Evolutionary conservation across 208 protist genomes (phyloP).

Genomic region (Leishmania tropica): DNA sequence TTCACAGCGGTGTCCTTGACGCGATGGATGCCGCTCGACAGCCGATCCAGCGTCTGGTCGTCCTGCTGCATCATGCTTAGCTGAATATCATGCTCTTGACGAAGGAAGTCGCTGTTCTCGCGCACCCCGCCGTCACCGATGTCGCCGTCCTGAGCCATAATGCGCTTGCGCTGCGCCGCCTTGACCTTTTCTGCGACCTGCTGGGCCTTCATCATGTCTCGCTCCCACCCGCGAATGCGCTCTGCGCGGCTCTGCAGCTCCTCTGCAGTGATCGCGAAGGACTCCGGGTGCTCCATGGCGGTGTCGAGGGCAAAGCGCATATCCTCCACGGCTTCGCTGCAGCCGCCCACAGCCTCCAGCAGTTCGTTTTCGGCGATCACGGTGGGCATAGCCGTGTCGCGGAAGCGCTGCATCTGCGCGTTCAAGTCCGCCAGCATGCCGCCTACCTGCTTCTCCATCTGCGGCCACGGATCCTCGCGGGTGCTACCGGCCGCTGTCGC

Average conservation of each 20-base stretch:
- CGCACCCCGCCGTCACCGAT: constrained; percentile 20
- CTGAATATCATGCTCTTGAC: constrained; percentile 71
- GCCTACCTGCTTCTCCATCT: constrained; percentile 82
- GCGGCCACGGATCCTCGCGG: constrained; percentile 80
- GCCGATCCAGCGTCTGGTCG: constrained; percentile 71
- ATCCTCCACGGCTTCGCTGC: constrained; percentile 67
- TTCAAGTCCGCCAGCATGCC: constrained; percentile 68
- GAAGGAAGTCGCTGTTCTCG: constrained; percentile 73
- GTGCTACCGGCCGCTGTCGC: constrained; percentile 8
- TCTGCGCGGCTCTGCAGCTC: constrained; percentile 70
- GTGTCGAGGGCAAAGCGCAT: constrained; percentile 83
- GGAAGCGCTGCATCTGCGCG: constrained; percentile 61
- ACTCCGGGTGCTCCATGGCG: constrained; percentile 80
- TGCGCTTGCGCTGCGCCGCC: constrained; percentile 41
- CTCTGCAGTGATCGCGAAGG: constrained; percentile 71
- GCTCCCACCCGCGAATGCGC: constrained; percentile 73
- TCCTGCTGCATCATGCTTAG: constrained; percentile 62
- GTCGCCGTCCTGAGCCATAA: constrained; percentile 25
- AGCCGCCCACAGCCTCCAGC: constrained; percentile 63
- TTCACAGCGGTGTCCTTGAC: constrained; percentile 71
- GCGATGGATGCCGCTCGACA: constrained; percentile 67
- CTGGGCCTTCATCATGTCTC: constrained; percentile 69
- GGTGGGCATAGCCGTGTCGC: constrained; percentile 47
- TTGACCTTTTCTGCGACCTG: constrained; percentile 59
- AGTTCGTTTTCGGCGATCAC: constrained; percentile 75